A percentile compares a stretch with the other conserved stretches of the same genome.
These are phyloP conservation scores for Termitomyces titanicus DNA, from an alignment of 768 basidiomycete genomes.

Conservation along the genomic window DNA sequence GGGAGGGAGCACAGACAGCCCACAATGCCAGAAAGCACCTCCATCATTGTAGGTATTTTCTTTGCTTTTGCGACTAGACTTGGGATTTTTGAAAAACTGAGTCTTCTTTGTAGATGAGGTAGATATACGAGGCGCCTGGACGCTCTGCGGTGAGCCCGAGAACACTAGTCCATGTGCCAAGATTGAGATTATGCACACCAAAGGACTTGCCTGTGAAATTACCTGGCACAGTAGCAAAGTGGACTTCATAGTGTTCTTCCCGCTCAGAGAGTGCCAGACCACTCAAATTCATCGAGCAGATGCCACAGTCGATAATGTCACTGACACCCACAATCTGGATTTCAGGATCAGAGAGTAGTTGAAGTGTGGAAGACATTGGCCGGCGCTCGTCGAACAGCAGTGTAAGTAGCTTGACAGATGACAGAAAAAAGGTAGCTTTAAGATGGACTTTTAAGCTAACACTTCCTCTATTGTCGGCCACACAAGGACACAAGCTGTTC, in stretches of 20 bases:
- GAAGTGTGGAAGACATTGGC: background rate
- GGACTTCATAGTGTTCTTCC: slow-evolving; percentile 52
- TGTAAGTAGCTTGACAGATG: background rate
- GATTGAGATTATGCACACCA: background rate
- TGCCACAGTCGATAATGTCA: slow-evolving; percentile 36
- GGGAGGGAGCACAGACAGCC: slow-evolving; percentile 38
- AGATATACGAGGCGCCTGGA: background rate
- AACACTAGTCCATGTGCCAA: background rate
- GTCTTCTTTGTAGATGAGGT: background rate
- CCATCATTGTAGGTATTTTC: slow-evolving; percentile 18
- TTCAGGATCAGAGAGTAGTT: slow-evolving; percentile 3
- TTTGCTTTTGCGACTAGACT: background rate
- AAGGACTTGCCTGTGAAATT: background rate
- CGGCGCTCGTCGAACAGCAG: background rate
- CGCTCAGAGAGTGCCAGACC: slow-evolving; percentile 34
- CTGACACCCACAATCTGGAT: slow-evolving; percentile 1
- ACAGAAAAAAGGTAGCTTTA: background rate
- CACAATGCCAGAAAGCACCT: slow-evolving; percentile 67
- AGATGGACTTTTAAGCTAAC: no score
- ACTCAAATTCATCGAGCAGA: slow-evolving; percentile 45
- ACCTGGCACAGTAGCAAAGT: slow-evolving; percentile 28
- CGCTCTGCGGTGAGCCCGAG: background rate
- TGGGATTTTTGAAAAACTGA: background rate
- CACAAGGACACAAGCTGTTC: no score
- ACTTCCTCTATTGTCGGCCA: background rate